Conservation (phyloP, 345 rosid species). For the Eucalyptus marginata region DNA sequence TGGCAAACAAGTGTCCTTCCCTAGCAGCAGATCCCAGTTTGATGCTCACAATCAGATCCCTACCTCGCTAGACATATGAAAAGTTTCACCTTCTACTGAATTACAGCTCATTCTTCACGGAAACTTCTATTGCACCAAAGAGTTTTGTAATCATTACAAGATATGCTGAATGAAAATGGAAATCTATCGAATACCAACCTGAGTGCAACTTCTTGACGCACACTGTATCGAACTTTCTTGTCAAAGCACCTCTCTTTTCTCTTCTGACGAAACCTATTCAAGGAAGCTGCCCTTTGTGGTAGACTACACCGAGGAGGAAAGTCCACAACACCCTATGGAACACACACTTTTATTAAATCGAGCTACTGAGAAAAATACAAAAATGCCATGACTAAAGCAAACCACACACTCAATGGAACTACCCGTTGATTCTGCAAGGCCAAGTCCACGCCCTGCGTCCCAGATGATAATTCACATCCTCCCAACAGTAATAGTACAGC, state of each 20-base stretch:
- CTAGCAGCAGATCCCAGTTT: not conserved
- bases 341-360: not conserved
- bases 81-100: not conserved
- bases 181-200: constrained; percentile 26
- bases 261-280: constrained; percentile 86
- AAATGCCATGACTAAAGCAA: not conserved
- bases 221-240: constrained; percentile 90
- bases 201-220: constrained; percentile 95
- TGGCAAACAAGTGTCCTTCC: not conserved
- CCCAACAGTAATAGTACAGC: constrained; percentile 69
- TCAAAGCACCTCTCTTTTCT: constrained; percentile 86
- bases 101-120: not conserved
- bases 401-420: not conserved
- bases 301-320: constrained; percentile 55
- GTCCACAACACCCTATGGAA: constrained; percentile 30
- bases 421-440: constrained; percentile 50
- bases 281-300: constrained; percentile 83
- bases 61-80: not conserved
- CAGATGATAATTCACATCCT: constrained; percentile 66
- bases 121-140: not conserved
- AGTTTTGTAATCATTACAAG: not conserved
- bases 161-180: not conserved
- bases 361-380: not conserved
- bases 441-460: constrained; percentile 39
- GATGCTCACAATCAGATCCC: not conserved